phyloP scores from a whole-genome alignment of 2,329 filamentous ascomycete genomes.

The Monosporascus cannonballus region DNA sequence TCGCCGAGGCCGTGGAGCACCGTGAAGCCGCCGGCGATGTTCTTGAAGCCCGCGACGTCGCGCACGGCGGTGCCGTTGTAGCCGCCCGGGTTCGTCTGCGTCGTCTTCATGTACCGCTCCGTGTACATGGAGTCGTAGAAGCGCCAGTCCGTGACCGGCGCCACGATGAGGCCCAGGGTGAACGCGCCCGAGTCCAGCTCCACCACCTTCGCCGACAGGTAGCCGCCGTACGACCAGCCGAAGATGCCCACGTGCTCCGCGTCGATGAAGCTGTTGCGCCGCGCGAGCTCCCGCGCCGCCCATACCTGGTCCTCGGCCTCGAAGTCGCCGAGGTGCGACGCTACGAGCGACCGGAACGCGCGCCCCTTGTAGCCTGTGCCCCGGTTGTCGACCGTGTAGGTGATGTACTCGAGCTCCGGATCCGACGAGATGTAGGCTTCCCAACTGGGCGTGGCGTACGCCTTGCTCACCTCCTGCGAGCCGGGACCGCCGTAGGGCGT shows the following conservation, averaged over 20 bases:
- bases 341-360: conserved; percentile 52
- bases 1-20: conserved; percentile 63
- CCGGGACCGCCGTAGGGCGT: conserved; percentile 63
- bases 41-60: conserved; percentile 54
- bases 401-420: conserved; percentile 60
- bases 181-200: conserved; percentile 57
- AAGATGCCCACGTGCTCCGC: conserved; percentile 56
- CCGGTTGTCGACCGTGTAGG: conserved; percentile 63
- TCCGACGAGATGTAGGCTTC: conserved; percentile 60
- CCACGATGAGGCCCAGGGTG: conserved; percentile 56
- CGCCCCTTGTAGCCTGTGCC: conserved; percentile 61
- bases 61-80: conserved; percentile 57
- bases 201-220: conserved; percentile 59
- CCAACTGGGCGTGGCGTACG: conserved; percentile 50
- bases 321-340: conserved; percentile 53
- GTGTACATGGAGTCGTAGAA: conserved; percentile 70
- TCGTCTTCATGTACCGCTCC: conserved; percentile 66
- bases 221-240: conserved; percentile 65
- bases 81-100: conserved; percentile 47
- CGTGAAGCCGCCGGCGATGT: conserved; percentile 52
- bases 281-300: conserved; percentile 51
- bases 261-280: conserved; percentile 49
- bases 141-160: conserved; percentile 62
- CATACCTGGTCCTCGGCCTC: conserved; percentile 64
- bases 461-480: conserved; percentile 54